Evolutionary conservation across 139 green algal genomes (phyloP), one percentile per base, ranked within the genome.

Genomic region (Ostreobium quekettii): DNA sequence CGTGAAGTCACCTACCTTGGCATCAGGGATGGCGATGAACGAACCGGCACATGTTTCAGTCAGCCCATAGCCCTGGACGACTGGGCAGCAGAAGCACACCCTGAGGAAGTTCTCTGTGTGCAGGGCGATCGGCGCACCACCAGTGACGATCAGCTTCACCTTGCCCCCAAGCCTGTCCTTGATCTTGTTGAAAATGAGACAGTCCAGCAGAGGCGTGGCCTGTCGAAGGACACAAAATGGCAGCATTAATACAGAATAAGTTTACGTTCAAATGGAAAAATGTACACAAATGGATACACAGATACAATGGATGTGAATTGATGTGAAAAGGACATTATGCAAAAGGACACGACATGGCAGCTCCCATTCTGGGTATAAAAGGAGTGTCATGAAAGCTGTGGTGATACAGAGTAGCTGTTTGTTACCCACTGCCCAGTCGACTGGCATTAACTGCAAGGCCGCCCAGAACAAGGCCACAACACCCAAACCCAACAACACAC

Each of bases 181-280:
- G 64, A 93, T 79, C 58, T 88, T 89, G 68, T 82, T 83, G 74
- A 96, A 93, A 1, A 95, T 77, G 31, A 91, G 57, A 37, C 75
- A 62, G 87, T 97, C 90, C 35, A 82, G 72, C 35, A 91, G 65
- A 2, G 76, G 71, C 1, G 85, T 84, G n/a, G 87, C 87, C 82
- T 88, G 77, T 64, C 56, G 15, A 53, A 53, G 15, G 19, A 63
- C 56, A 63, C 56, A 63, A 31, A 38, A 31, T 38, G 8, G 28
- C 8, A 63, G 56, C 56, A 31, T 24, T 31, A 33, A 31, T 33
- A 63, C 56, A 28, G 28, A 38, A 63, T 11, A 31, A 67, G 8
- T 42, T 39, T 42, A 3, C 47, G 22, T 72, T 26, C 22, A 67
- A 70, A 66, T 63, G 64, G 63, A 78, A 63, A 68, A 29, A 64